phyloP scores from a whole-genome alignment of 768 basidiomycete species.

The Kondoa malvinella region DNA sequence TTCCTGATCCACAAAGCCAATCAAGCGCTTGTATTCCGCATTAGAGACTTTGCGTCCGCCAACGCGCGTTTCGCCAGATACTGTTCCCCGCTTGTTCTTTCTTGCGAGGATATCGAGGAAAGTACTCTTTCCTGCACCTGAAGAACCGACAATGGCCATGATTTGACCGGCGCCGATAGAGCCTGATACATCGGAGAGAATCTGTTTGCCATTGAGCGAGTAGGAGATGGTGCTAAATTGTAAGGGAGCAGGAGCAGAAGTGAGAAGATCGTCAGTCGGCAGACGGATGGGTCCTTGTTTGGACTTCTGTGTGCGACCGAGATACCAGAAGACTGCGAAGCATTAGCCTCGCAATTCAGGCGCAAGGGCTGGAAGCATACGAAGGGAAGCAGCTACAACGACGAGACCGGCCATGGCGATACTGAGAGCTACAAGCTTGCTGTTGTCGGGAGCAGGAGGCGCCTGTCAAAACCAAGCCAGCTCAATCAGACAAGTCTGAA shows the following conservation, averaged over 20 bases:
- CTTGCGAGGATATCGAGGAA: slow-evolving; percentile 88
- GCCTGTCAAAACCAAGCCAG: slow-evolving; percentile 34
- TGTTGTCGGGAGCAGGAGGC: slow-evolving; percentile 70
- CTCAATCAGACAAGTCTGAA: neutral
- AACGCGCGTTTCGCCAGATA: slow-evolving; percentile 57
- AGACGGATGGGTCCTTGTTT: slow-evolving; percentile 33
- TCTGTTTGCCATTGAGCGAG: slow-evolving; percentile 47
- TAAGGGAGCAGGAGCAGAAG: slow-evolving; percentile 89
- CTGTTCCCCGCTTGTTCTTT: slow-evolving; percentile 64
- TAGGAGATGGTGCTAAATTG: slow-evolving; percentile 78
- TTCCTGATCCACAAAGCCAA: slow-evolving; percentile 95
- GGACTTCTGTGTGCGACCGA: slow-evolving; percentile 53
- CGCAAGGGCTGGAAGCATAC: slow-evolving; percentile 32
- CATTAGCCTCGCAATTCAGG: neutral
- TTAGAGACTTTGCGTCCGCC: slow-evolving; percentile 67
- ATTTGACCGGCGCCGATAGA: slow-evolving; percentile 58
- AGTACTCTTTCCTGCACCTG: slow-evolving; percentile 55
- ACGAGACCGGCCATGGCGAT: slow-evolving; percentile 58
- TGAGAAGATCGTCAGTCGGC: slow-evolving; percentile 67
- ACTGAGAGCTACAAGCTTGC: slow-evolving; percentile 64
- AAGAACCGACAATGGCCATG: slow-evolving; percentile 78
- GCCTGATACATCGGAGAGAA: slow-evolving; percentile 57
- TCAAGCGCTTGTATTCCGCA: slow-evolving; percentile 61
- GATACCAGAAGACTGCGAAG: slow-evolving; percentile 75
- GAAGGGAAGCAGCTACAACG: slow-evolving; percentile 47